A percentile compares a stretch with the other conserved stretches of the same genome.
phyloP scores from a whole-genome alignment of 768 basidiomycete species.

The Hortiboletus flavorubellus region DNA sequence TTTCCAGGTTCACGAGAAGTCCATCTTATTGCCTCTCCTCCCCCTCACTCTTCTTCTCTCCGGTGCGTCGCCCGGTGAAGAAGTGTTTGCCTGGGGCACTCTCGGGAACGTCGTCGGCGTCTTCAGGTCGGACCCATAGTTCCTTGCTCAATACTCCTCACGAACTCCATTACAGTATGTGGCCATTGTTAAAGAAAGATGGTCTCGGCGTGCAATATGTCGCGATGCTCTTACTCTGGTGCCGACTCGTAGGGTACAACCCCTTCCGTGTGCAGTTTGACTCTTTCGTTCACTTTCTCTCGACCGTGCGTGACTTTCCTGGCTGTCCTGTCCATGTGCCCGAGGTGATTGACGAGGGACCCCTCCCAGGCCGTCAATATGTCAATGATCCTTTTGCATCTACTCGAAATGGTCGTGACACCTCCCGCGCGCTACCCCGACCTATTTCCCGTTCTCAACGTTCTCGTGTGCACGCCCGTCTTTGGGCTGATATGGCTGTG shows the following conservation, averaged over 20 bases:
- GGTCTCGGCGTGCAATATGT: constrained; percentile 74
- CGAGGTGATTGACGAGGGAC: neutral
- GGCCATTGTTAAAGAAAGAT: constrained; percentile 81
- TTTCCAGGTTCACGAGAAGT: constrained; percentile 96
- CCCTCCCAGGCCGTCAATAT: constrained; percentile 49
- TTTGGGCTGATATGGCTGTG: constrained; percentile 86
- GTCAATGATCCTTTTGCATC: constrained; percentile 53
- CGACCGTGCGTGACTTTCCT: constrained; percentile 39
- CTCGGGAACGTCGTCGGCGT: constrained; percentile 76
- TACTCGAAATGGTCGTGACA: constrained; percentile 54
- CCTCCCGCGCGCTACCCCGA: constrained; percentile 83
- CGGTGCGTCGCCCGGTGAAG: constrained; percentile 30
- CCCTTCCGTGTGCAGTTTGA: constrained; percentile 46
- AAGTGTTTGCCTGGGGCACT: constrained; percentile 30
- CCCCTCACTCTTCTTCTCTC: constrained; percentile 79
- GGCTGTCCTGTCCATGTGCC: neutral
- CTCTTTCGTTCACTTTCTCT: constrained; percentile 52
- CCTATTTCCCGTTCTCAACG: constrained; percentile 81
- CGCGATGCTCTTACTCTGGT: constrained; percentile 72
- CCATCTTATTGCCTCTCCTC: constrained; percentile 79
- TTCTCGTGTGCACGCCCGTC: constrained; percentile 74
- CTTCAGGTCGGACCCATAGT: constrained; percentile 63
- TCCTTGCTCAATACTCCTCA: neutral
- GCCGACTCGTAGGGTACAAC: constrained; percentile 74
- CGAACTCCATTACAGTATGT: constrained; percentile 64